phyloP scores from a whole-genome alignment of 2,329 filamentous ascomycete species.

The Lanzia echinophila region DNA sequence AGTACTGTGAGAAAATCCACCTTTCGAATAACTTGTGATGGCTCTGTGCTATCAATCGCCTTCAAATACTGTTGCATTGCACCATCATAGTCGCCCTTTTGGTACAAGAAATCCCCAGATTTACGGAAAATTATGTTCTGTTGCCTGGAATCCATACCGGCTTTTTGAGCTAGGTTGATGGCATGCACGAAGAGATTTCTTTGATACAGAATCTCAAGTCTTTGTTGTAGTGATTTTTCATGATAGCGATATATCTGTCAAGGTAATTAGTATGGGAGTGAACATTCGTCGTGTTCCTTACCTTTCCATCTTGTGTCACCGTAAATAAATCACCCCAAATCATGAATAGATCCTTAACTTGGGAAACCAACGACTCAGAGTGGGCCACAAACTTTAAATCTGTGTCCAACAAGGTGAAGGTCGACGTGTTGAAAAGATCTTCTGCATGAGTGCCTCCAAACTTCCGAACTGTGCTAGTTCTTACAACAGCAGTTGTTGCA shows the following conservation, averaged over 20 bases:
- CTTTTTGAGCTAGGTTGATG: conserved; percentile 87
- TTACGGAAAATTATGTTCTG: conserved; percentile 89
- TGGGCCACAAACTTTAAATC: conserved; percentile 86
- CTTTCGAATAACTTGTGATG: conserved; percentile 92
- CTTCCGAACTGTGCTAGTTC: conserved; percentile 51
- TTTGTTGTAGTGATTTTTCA: conserved; percentile 84
- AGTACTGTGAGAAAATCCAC: conserved; percentile 34
- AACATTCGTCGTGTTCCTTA: conserved; percentile 33
- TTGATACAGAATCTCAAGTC: conserved; percentile 88
- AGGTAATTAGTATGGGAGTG: conserved; percentile 21
- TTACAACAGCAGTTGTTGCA: conserved; percentile 39
- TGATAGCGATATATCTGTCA: conserved; percentile 79
- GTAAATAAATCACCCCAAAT: conserved; percentile 91
- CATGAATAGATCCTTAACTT: conserved; percentile 72
- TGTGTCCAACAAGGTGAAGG: conserved; percentile 85
- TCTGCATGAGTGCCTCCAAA: conserved; percentile 70
- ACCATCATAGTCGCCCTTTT: conserved; percentile 91
- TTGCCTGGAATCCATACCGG: conserved; percentile 70
- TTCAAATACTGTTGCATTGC: conserved; percentile 99
- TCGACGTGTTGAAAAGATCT: conserved; percentile 77
- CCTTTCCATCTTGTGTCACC: conserved; percentile 88
- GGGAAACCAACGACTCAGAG: conserved; percentile 74
- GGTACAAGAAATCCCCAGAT: conserved; percentile 91
- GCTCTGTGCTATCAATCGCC: conserved; percentile 92
- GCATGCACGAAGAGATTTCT: conserved; percentile 87